phyloP scores from a whole-genome alignment of 306 rosid genomes.

The Corylus avellana region DNA sequence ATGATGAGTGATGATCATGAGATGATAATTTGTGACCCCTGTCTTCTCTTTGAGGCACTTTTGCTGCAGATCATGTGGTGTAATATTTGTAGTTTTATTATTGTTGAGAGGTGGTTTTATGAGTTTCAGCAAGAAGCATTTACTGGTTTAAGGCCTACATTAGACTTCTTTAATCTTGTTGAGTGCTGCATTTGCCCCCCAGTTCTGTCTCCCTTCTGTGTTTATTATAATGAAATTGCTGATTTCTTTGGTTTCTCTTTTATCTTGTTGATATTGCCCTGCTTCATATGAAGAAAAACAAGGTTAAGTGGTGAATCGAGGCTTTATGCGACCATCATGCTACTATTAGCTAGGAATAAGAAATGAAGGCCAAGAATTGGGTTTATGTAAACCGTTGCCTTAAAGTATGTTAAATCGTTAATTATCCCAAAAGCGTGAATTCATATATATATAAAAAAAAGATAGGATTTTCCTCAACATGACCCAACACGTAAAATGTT shows the following conservation, averaged over 20 bases:
- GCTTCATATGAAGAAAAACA: background rate
- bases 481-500: too few relatives aligned
- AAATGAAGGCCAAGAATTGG: too few relatives aligned
- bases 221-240: background rate
- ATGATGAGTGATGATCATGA: conserved; percentile 73
- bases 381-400: too few relatives aligned
- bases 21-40: conserved; percentile 20
- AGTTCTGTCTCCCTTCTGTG: background rate
- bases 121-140: conserved; percentile 35
- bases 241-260: background rate
- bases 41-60: conserved; percentile 26
- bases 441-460: too few relatives aligned
- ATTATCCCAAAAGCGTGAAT: too few relatives aligned
- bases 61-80: conserved; percentile 26
- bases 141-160: conserved; percentile 21
- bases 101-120: conserved; percentile 10
- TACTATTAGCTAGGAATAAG: too few relatives aligned
- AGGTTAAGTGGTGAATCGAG: background rate
- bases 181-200: background rate
- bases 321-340: too few relatives aligned
- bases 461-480: too few relatives aligned
- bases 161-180: conserved; percentile 7
- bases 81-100: conserved; percentile 30
- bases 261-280: background rate
- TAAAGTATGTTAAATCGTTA: too few relatives aligned